phyloP scores from a whole-genome alignment of 148 eudicot species.

The Mesembryanthemum crystallinum region DNA sequence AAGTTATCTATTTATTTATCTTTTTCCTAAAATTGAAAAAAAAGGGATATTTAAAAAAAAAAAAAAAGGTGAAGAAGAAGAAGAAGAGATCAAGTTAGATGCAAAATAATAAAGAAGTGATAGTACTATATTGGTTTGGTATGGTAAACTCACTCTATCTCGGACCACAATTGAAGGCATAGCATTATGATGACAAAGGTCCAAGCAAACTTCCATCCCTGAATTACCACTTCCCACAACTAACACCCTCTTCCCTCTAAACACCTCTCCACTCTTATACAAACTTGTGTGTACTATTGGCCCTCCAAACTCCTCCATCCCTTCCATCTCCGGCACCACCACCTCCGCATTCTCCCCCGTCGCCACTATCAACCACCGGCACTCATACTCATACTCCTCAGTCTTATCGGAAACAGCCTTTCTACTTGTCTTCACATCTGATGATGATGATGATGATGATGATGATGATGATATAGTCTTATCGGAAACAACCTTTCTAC shows the following conservation, averaged over 20 bases:
- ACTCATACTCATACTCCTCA: conserved; percentile 37
- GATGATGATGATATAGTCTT: too few species aligned
- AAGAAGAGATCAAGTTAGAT: neutral
- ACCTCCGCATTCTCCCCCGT: conserved; percentile 92
- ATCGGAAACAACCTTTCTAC: too few species aligned
- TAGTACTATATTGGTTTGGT: too few species aligned
- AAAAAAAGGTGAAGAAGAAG: neutral
- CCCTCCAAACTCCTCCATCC: conserved; percentile 43
- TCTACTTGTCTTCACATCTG: too few species aligned
- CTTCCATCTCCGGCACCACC: conserved; percentile 63
- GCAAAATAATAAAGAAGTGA: conserved; percentile 2
- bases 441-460: too few species aligned
- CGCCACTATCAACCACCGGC: conserved; percentile 77
- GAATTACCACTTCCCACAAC: conserved; percentile 94
- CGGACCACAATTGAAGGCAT: conserved; percentile 77
- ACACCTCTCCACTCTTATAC: conserved; percentile 62
- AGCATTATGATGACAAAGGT: conserved; percentile 69
- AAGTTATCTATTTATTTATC: too few species aligned
- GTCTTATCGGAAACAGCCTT: too few species aligned
- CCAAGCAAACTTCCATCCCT: conserved; percentile 91
- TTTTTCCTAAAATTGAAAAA: neutral
- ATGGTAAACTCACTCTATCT: conserved; percentile 53
- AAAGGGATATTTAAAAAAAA: neutral
- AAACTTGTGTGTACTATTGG: conserved; percentile 56
- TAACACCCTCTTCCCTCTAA: conserved; percentile 57